These are phyloP conservation scores for Fraxinus xanthoxyloides DNA, from an alignment of 305 asterid species.

Conservation along the genomic window DNA sequence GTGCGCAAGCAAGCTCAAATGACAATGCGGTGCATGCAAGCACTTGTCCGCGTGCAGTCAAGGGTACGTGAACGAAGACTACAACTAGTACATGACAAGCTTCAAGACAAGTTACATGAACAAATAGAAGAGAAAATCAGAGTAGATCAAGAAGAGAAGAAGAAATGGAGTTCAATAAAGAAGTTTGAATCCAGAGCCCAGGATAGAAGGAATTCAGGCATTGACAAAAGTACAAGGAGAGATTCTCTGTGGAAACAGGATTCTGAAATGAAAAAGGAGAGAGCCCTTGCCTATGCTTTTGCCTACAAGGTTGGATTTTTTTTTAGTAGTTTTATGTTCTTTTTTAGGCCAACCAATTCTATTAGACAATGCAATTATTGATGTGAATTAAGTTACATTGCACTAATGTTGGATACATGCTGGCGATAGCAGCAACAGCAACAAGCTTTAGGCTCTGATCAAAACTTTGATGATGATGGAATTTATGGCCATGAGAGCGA, in stretches of 20 bases:
- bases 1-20: conserved; percentile 88
- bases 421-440: conserved; percentile 39
- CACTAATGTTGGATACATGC: background rate
- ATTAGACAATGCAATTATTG: background rate
- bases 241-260: background rate
- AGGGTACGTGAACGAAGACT: conserved; percentile 78
- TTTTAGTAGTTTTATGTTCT: background rate
- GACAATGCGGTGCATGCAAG: conserved; percentile 99
- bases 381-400: background rate
- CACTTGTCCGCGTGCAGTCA: conserved; percentile 84
- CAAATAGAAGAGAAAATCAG: conserved; percentile 31
- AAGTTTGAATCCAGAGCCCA: conserved; percentile 45
- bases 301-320: conserved; percentile 63
- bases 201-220: conserved; percentile 33
- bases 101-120: conserved; percentile 48
- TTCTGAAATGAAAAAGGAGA: conserved; percentile 53
- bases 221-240: conserved; percentile 22
- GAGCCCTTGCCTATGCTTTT: conserved; percentile 71
- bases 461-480: conserved; percentile 24
- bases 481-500: conserved; percentile 35
- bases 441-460: conserved; percentile 23
- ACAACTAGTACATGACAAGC: conserved; percentile 49
- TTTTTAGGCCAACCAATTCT: background rate
- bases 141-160: conserved; percentile 33
- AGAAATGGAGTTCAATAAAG: conserved; percentile 30